phyloP scores from a whole-genome alignment of 2,329 filamentous ascomycete species.

The Phyllachora maydis region DNA sequence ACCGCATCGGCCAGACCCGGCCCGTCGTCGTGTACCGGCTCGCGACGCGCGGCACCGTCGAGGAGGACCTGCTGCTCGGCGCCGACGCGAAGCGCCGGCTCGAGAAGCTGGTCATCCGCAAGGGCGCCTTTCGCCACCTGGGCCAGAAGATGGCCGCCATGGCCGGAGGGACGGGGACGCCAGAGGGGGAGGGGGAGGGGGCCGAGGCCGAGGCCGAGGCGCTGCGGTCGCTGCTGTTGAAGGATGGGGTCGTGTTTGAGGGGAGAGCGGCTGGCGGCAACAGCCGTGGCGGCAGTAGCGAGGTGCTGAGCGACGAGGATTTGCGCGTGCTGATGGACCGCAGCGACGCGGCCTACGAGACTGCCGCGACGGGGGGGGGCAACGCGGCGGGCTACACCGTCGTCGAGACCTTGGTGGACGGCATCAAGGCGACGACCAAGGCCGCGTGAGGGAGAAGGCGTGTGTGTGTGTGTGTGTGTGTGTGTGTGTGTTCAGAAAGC shows the following conservation, averaged over 20 bases:
- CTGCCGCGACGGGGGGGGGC: conserved; percentile 61
- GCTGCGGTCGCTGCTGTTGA: conserved; percentile 39
- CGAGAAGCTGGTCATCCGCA: conserved; percentile 89
- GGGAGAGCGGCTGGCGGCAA: no score
- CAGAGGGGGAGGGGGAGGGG: no score
- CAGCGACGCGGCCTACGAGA: conserved; percentile 39
- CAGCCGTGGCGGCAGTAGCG: conserved; percentile 34
- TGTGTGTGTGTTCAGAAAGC: neutral
- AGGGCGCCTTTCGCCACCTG: conserved; percentile 63
- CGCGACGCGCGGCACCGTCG: conserved; percentile 81
- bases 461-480: neutral
- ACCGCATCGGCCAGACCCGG: conserved; percentile 80
- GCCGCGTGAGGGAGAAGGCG: neutral
- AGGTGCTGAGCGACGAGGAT: conserved; percentile 56
- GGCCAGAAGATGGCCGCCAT: conserved; percentile 33
- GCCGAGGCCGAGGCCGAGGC: conserved; percentile 38
- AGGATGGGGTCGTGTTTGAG: conserved; percentile 53
- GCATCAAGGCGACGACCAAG: conserved; percentile 15
- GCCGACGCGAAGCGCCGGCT: conserved; percentile 82
- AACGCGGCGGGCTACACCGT: conserved; percentile 52
- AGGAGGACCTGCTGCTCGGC: conserved; percentile 67
- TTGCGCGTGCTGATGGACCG: conserved; percentile 53
- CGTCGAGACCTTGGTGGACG: conserved; percentile 51
- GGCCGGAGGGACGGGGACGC: no score
- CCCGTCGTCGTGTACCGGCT: conserved; percentile 89